Conservation (phyloP, 768 basidiomycete genomes). For the Termitomyces eurrhizus region DNA sequence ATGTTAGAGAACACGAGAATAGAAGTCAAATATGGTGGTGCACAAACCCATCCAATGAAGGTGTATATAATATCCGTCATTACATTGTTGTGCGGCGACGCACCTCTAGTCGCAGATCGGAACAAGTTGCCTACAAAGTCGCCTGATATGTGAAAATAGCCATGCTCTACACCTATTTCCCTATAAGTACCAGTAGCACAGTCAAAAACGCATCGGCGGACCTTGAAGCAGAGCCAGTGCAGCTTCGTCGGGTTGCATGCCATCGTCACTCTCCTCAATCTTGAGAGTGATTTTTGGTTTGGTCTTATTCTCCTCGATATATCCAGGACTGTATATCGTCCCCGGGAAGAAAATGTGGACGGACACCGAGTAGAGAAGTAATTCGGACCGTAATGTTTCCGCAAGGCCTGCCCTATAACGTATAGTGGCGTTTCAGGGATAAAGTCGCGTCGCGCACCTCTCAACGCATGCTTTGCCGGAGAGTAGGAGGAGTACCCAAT, state of each 20-base stretch:
- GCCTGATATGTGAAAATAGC: slow-evolving; percentile 74
- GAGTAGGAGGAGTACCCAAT: slow-evolving; percentile 79
- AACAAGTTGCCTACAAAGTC: slow-evolving; percentile 71
- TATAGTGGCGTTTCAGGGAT: slow-evolving; percentile 1
- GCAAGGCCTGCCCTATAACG: slow-evolving; percentile 57
- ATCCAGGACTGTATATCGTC: slow-evolving; percentile 79
- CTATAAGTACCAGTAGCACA: neutral
- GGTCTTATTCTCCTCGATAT: slow-evolving; percentile 66
- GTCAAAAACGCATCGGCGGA: slow-evolving; percentile 17
- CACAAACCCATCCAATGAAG: slow-evolving; percentile 43
- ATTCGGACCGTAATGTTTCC: slow-evolving; percentile 80
- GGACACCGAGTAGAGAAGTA: slow-evolving; percentile 71
- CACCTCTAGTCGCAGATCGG: slow-evolving; percentile 62
- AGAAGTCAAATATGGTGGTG: neutral
- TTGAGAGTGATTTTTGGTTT: slow-evolving; percentile 76
- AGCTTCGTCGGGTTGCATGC: slow-evolving; percentile 58
- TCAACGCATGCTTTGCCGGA: slow-evolving; percentile 81
- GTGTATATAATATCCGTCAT: slow-evolving; percentile 51
- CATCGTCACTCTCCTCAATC: slow-evolving; percentile 73
- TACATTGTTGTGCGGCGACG: slow-evolving; percentile 56
- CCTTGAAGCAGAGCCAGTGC: slow-evolving; percentile 59
- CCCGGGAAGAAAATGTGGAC: slow-evolving; percentile 83
- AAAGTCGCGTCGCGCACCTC: slow-evolving; percentile 46
- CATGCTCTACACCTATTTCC: slow-evolving; percentile 60
- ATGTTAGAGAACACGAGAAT: neutral